phyloP scores from a whole-genome alignment of 2,329 filamentous ascomycete species.

The Aspergillus novofumigatus region DNA sequence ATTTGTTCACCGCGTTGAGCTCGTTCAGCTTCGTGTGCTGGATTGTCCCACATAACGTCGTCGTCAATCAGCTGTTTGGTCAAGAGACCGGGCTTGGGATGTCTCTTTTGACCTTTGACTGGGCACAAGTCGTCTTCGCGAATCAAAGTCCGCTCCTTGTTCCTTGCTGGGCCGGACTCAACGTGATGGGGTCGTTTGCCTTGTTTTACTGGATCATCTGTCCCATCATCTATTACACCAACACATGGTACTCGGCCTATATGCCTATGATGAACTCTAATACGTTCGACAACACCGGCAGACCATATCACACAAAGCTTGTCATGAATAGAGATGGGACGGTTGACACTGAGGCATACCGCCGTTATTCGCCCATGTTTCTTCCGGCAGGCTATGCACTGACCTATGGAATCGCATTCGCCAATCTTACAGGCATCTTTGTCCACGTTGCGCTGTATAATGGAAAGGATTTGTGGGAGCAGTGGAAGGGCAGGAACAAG shows the following conservation, averaged over 20 bases:
- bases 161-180: conserved; percentile 48
- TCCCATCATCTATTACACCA: conserved; percentile 48
- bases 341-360: conserved; percentile 59
- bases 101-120: conserved; percentile 70
- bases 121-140: conserved; percentile 67
- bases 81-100: conserved; percentile 63
- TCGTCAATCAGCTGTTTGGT: conserved; percentile 70
- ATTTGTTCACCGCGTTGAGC: conserved; percentile 64
- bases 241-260: conserved; percentile 55
- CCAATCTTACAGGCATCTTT: conserved; percentile 58
- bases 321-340: conserved; percentile 54
- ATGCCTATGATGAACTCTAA: conserved; percentile 59
- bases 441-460: conserved; percentile 37
- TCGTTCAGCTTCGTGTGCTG: conserved; percentile 69
- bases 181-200: conserved; percentile 43
- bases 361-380: conserved; percentile 62
- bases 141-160: conserved; percentile 65
- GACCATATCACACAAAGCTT: conserved; percentile 56
- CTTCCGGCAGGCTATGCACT: conserved; percentile 56
- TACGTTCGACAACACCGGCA: conserved; percentile 62
- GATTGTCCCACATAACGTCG: conserved; percentile 62
- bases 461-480: conserved; percentile 32
- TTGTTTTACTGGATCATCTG: conserved; percentile 44
- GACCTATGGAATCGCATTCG: conserved; percentile 60
- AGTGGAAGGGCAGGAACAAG: conserved; percentile 31